Percentiles rank a stretch among this genome's conserved stretches.
phyloP scores from a whole-genome alignment of 2,329 filamentous ascomycete genomes.

The Diplodia sapinea region DNA sequence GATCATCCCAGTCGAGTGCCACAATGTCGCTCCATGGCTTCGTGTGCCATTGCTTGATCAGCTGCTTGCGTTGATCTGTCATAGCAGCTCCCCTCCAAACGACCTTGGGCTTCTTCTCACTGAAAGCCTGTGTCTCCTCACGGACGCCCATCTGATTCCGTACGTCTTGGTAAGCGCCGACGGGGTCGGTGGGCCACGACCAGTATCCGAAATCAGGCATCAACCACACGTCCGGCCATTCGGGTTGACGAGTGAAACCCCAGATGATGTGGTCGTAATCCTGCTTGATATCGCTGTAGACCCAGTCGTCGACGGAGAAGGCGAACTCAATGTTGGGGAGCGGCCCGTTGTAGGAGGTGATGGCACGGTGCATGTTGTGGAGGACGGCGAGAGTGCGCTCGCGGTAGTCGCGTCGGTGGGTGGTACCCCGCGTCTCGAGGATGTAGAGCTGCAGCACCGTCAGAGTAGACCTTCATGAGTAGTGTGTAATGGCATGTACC shows the following conservation, averaged over 20 bases:
- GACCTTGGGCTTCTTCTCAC: constrained; percentile 38
- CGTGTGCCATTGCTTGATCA: constrained; percentile 37
- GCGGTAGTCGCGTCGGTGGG: constrained; percentile 33
- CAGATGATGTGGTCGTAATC: constrained; percentile 31
- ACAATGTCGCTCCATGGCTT: constrained; percentile 42
- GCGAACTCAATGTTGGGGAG: constrained; percentile 60
- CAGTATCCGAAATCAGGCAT: constrained; percentile 38
- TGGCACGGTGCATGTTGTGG: constrained; percentile 60
- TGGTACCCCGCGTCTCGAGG: constrained; percentile 38
- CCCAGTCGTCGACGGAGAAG: constrained; percentile 51
- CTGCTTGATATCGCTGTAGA: constrained; percentile 37
- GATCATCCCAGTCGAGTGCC: constrained; percentile 39
- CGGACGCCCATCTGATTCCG: constrained; percentile 32
- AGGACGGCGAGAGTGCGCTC: constrained; percentile 53
- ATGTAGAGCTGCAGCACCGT: constrained; percentile 42
- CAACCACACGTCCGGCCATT: constrained; percentile 34
- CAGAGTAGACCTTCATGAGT: not conserved
- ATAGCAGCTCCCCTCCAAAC: constrained; percentile 45
- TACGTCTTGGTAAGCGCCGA: constrained; percentile 34
- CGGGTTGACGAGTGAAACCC: constrained; percentile 32
- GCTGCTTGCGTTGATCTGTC: constrained; percentile 38
- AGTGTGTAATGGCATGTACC: constrained; percentile 29
- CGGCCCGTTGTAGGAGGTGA: constrained; percentile 56
- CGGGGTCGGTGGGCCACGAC: constrained; percentile 32
- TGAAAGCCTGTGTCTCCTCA: constrained; percentile 33